These are phyloP conservation scores for Trichoderma asperellum DNA, from an alignment of 2,329 filamentous ascomycete genomes.

Conservation along the genomic window DNA sequence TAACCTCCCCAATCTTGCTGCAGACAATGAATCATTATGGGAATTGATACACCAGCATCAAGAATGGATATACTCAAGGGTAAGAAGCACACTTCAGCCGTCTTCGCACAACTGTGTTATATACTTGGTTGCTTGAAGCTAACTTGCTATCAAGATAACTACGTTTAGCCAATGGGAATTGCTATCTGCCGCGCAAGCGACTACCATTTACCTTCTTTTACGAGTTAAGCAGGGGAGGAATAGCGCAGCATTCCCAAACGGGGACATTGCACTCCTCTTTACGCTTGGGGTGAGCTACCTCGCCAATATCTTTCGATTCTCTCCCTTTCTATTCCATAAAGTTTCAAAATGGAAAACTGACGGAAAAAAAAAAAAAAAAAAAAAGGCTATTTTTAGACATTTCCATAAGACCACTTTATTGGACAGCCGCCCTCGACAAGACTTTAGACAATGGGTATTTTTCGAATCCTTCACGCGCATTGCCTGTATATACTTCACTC, in stretches of 20 bases:
- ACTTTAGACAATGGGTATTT: conserved; percentile 18
- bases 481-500: conserved; percentile 4
- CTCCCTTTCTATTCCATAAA: too few relatives aligned
- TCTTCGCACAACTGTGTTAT: neutral
- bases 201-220: conserved; percentile 11
- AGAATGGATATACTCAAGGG: conserved; percentile 25
- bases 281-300: conserved; percentile 14
- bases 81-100: neutral
- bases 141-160: neutral
- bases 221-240: conserved; percentile 15
- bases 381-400: neutral
- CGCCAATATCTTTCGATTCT: neutral
- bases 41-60: conserved; percentile 23
- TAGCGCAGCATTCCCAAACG: conserved; percentile 1
- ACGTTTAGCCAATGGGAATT: conserved; percentile 6
- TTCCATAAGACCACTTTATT: neutral
- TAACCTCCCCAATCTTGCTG: neutral
- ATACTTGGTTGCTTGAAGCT: neutral
- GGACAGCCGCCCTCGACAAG: neutral
- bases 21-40: conserved; percentile 9
- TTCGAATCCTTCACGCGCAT: conserved; percentile 18
- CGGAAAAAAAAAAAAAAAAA: too few relatives aligned
- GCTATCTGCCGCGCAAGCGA: conserved; percentile 13
- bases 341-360: neutral
- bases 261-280: conserved; percentile 24